Evolutionary conservation across 2,329 filamentous ascomycete species (phyloP).

Genomic region (Fusarium pseudocircinatum): DNA sequence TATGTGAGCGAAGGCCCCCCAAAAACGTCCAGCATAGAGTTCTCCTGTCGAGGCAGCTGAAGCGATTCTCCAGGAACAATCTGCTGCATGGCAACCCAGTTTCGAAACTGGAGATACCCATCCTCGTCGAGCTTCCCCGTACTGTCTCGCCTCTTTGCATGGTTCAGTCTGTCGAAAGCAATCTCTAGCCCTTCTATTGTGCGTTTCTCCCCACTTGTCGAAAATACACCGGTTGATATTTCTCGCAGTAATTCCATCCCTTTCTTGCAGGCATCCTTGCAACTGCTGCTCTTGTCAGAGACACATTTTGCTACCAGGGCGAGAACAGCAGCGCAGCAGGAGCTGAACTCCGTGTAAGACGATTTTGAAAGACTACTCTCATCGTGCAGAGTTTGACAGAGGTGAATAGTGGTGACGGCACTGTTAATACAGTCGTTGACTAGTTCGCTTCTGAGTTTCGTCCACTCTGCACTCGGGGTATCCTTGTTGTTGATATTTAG

Average conservation of each 20-base stretch:
- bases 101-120: constrained; percentile 35
- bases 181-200: constrained; percentile 19
- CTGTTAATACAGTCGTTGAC: constrained; percentile 25
- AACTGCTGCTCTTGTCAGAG: not conserved
- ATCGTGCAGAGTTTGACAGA: constrained; percentile 25
- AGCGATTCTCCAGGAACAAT: constrained; percentile 22
- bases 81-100: constrained; percentile 36
- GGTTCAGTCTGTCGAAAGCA: constrained; percentile 9
- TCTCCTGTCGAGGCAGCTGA: constrained; percentile 7
- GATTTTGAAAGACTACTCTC: constrained; percentile 29
- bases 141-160: not conserved
- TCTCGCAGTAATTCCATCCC: constrained; percentile 23
- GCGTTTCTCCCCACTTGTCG: constrained; percentile 19
- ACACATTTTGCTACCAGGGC: constrained; percentile 19
- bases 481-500: not conserved
- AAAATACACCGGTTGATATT: constrained; percentile 22
- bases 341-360: constrained; percentile 36
- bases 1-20: not conserved
- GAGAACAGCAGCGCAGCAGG: constrained; percentile 32
- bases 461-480: constrained; percentile 4
- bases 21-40: not conserved
- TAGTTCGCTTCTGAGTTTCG: constrained; percentile 1
- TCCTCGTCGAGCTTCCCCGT: not conserved
- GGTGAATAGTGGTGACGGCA: constrained; percentile 17
- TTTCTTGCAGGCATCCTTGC: constrained; percentile 5